Conservation (phyloP, 371 early-diverging fungal species). For the Batkoa obscura region DNA sequence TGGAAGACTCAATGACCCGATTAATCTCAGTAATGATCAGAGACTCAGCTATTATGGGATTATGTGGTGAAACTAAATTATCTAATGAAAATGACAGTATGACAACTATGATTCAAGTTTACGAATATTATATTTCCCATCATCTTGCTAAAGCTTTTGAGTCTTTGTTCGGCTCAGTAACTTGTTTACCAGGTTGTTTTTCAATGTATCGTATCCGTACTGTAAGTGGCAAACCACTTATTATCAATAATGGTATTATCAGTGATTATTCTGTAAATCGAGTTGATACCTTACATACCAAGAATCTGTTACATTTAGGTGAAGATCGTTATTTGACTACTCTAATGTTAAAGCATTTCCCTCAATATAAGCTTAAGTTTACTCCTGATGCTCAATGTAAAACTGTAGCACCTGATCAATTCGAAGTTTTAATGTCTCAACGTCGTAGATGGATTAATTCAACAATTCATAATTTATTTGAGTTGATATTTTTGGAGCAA, state of each 20-base stretch:
- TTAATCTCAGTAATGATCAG: conserved; percentile 54
- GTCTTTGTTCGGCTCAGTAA: conserved; percentile 63
- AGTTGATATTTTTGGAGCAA: conserved; percentile 61
- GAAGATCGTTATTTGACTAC: conserved; percentile 93
- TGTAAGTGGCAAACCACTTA: conserved; percentile 32
- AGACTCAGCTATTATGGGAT: conserved; percentile 64
- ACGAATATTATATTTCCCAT: conserved; percentile 77
- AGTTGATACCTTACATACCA: conserved; percentile 95
- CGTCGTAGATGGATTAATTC: conserved; percentile 97
- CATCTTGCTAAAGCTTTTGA: conserved; percentile 71
- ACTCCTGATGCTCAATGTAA: conserved; percentile 87
- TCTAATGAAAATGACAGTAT: conserved; percentile 75
- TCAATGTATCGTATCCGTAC: conserved; percentile 65
- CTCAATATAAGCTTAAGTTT: conserved; percentile 93
- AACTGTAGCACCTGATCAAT: conserved; percentile 95
- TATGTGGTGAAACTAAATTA: conserved; percentile 70
- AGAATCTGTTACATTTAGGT: conserved; percentile 61
- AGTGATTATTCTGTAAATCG: conserved; percentile 83
- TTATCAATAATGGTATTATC: conserved; percentile 49
- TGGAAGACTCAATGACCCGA: conserved; percentile 40
- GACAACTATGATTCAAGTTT: conserved; percentile 86
- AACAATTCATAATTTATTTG: conserved; percentile 92
- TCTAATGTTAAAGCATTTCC: conserved; percentile 95
- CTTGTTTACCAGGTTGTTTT: conserved; percentile 84
- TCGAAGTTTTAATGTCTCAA: conserved; percentile 88